Conservation (phyloP, 2,329 filamentous ascomycete genomes). For the Colletotrichum sp. region DNA sequence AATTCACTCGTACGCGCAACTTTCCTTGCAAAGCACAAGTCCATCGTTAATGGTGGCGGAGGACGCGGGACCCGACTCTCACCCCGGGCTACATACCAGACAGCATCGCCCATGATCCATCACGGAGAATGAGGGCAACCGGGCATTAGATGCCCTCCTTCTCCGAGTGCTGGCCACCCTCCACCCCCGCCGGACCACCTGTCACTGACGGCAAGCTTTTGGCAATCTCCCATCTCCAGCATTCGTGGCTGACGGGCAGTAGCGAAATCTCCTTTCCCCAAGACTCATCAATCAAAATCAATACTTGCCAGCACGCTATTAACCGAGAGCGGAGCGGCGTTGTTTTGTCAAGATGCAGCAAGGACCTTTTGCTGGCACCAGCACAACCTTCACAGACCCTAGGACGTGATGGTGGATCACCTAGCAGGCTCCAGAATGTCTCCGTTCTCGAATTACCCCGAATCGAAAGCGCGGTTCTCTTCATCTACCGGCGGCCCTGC, state of each 20-base stretch:
- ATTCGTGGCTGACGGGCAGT: neutral
- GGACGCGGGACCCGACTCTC: neutral
- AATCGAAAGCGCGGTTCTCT: neutral
- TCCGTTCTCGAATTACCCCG: neutral
- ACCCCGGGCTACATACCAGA: neutral
- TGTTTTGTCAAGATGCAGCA: neutral
- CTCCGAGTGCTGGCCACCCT: neutral
- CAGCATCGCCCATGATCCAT: neutral
- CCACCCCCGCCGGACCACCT: neutral
- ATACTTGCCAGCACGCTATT: neutral
- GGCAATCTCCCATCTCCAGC: neutral
- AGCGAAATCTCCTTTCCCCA: neutral
- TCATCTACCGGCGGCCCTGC: neutral
- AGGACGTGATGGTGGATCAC: neutral
- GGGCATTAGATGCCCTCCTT: neutral
- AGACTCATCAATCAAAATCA: neutral
- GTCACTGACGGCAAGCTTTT: neutral
- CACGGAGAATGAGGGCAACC: neutral
- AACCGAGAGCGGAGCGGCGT: neutral
- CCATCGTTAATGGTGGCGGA: neutral
- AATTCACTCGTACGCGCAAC: neutral
- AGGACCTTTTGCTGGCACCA: conserved; percentile 1
- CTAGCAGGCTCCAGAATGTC: neutral
- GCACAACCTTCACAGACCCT: neutral
- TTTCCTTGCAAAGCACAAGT: neutral